Conservation (phyloP, 768 basidiomycete species). For the Suillus subluteus region DNA sequence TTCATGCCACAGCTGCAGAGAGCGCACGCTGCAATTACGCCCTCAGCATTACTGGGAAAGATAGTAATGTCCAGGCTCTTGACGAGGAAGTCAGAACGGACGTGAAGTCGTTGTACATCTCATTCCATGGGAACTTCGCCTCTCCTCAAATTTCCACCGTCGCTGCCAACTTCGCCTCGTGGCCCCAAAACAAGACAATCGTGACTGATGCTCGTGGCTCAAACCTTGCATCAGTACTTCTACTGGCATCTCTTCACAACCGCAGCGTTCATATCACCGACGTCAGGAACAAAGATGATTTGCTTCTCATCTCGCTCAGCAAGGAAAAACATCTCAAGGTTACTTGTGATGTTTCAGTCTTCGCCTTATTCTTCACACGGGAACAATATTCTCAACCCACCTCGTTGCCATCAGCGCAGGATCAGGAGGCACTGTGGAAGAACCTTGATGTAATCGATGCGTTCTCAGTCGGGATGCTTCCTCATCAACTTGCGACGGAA, state of each 20-base stretch:
- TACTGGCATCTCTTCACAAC: constrained; percentile 91
- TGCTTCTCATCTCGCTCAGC: constrained; percentile 89
- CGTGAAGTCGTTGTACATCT: constrained; percentile 85
- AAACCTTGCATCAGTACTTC: constrained; percentile 89
- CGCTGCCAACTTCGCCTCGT: constrained; percentile 86
- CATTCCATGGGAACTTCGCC: constrained; percentile 57
- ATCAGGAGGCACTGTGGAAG: constrained; percentile 86
- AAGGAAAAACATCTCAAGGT: constrained; percentile 94
- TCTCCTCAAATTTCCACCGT: constrained; percentile 70
- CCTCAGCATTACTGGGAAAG: constrained; percentile 75
- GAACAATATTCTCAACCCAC: constrained; percentile 71
- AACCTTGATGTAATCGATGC: constrained; percentile 84
- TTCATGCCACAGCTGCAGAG: constrained; percentile 63
- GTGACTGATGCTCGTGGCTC: constrained; percentile 92
- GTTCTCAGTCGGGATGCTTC: constrained; percentile 87
- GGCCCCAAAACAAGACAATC: constrained; percentile 92
- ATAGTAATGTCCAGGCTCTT: constrained; percentile 61
- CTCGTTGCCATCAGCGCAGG: constrained; percentile 70
- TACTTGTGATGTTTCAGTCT: constrained; percentile 95
- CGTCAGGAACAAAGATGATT: constrained; percentile 83
- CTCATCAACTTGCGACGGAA: constrained; percentile 73
- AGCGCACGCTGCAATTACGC: constrained; percentile 88
- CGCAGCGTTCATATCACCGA: constrained; percentile 91
- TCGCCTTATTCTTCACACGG: constrained; percentile 83
- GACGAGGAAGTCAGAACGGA: constrained; percentile 80